Evolutionary conservation across 2,329 filamentous ascomycete genomes (phyloP).

Genomic region (Aspergillus awamori): DNA sequence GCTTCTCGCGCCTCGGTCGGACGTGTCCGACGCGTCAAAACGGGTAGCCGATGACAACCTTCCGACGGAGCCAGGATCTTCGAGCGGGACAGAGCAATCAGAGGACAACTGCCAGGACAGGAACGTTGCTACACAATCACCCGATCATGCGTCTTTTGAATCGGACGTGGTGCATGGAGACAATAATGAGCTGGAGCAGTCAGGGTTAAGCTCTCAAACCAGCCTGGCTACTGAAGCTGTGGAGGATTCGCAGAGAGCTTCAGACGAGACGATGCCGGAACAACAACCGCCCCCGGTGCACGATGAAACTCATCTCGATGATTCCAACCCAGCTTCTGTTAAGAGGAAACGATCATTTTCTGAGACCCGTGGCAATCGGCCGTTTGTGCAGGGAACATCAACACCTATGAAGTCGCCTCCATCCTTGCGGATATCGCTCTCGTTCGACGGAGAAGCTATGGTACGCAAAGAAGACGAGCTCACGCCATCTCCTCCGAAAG

Average conservation of each 20-base stretch:
- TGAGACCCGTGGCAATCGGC: constrained; percentile 27
- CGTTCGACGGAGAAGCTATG: constrained; percentile 45
- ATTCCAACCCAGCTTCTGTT: constrained; percentile 23
- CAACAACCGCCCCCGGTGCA: constrained; percentile 16
- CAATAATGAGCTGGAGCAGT: constrained; percentile 33
- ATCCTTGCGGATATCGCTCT: constrained; percentile 45
- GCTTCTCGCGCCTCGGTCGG: constrained; percentile 53
- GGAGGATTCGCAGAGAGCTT: constrained; percentile 28
- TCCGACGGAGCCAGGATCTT: constrained; percentile 31
- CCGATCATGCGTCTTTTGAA: constrained; percentile 24
- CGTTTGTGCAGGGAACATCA: constrained; percentile 15
- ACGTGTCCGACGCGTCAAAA: constrained; percentile 30
- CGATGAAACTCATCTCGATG: constrained; percentile 21
- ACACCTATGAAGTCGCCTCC: constrained; percentile 37
- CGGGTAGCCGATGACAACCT: constrained; percentile 35
- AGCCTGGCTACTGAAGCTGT: constrained; percentile 31
- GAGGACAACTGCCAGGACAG: constrained; percentile 27
- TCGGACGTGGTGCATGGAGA: constrained; percentile 27
- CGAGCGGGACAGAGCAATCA: constrained; percentile 33
- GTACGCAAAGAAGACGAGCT: constrained; percentile 42
- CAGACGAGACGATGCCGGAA: constrained; percentile 25
- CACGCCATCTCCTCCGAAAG: constrained; percentile 45
- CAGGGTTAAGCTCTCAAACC: constrained; percentile 34
- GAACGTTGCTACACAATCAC: constrained; percentile 23
- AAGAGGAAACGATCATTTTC: constrained; percentile 42